These are phyloP conservation scores for Populus hybrid DNA, from an alignment of 441 rosid genomes.

Conservation along the genomic window DNA sequence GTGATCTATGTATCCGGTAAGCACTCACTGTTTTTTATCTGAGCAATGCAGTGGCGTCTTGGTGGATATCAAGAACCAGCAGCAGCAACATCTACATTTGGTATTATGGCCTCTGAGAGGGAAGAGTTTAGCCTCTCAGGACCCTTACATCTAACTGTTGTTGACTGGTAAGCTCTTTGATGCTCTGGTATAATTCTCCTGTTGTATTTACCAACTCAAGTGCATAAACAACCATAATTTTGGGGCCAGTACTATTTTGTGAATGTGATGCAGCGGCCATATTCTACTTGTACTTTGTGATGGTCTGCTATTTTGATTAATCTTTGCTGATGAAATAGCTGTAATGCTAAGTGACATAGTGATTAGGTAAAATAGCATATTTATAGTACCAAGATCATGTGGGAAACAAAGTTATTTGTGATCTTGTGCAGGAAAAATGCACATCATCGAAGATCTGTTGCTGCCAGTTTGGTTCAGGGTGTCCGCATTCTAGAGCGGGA, in stretches of 20 bases:
- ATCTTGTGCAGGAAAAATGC: constrained; percentile 53
- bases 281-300: no score
- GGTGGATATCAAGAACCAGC: constrained; percentile 12
- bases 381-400: neutral
- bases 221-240: neutral
- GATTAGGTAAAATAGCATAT: neutral
- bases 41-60: constrained; percentile 20
- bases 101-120: constrained; percentile 42
- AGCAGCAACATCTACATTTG: neutral
- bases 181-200: neutral
- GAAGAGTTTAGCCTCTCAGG: constrained; percentile 46
- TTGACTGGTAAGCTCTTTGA: constrained; percentile 60
- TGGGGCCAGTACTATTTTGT: neutral
- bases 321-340: neutral
- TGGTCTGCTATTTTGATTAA: neutral
- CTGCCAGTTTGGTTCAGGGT: constrained; percentile 83
- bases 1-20: neutral
- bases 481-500: constrained; percentile 81
- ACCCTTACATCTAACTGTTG: constrained; percentile 44
- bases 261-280: neutral
- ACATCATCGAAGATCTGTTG: constrained; percentile 64
- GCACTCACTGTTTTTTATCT: constrained; percentile 9
- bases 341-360: neutral
- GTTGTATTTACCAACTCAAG: neutral
- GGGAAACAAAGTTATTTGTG: neutral